Conservation (phyloP, 1,284 basidiomycete genomes). For the Dichomitus squalens region DNA sequence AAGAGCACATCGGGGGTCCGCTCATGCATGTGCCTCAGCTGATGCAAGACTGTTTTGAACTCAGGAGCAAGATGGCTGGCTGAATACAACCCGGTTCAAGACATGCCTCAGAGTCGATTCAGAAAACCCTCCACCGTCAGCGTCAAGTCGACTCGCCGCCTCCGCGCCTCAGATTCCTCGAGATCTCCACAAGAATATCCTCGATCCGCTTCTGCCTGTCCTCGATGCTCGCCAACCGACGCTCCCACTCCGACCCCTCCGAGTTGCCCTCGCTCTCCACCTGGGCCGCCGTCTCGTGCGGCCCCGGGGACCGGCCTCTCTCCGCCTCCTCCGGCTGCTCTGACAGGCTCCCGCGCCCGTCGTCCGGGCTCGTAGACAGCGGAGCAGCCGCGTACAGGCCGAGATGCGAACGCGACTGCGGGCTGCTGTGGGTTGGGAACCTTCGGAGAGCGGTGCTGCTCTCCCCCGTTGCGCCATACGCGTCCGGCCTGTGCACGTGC, state of each 20-base stretch:
- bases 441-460: conserved; percentile 16
- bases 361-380: conserved; percentile 38
- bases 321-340: conserved; percentile 42
- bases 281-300: conserved; percentile 44
- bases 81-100: no score
- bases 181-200: conserved; percentile 48
- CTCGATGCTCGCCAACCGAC: conserved; percentile 61
- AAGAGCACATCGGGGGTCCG: no score
- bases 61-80: no score
- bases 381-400: conserved; percentile 18
- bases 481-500: conserved; percentile 1
- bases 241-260: conserved; percentile 35
- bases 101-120: no score
- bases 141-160: not conserved
- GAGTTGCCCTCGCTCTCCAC: conserved; percentile 39
- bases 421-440: conserved; percentile 28
- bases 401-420: conserved; percentile 19
- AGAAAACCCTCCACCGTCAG: not conserved
- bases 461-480: conserved; percentile 7
- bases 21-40: no score
- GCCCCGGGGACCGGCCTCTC: conserved; percentile 25
- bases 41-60: no score
- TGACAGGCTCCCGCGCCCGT: conserved; percentile 10
- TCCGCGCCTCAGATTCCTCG: conserved; percentile 13
- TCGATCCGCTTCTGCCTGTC: conserved; percentile 67